Conservation (phyloP, 2,329 filamentous ascomycete genomes). For the Ascochyta lentis region DNA sequence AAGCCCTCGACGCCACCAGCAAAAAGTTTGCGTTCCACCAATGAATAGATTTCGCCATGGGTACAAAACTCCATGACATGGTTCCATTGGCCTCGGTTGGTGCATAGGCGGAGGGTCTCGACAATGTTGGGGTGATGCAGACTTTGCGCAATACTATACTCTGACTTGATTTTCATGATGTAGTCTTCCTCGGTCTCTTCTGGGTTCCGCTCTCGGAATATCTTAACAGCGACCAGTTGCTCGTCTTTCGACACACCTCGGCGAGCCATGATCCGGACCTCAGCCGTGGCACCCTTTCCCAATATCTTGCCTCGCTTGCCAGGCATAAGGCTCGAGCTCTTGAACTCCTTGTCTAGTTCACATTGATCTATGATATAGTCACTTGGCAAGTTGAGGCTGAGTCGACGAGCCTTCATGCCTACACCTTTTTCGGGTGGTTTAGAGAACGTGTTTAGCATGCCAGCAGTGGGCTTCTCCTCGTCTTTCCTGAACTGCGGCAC, state of each 20-base stretch:
- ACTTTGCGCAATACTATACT: slow-evolving; percentile 86
- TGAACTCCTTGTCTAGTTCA: slow-evolving; percentile 73
- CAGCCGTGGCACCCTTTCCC: slow-evolving; percentile 82
- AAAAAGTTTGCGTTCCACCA: slow-evolving; percentile 67
- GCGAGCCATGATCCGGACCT: slow-evolving; percentile 79
- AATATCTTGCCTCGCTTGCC: slow-evolving; percentile 76
- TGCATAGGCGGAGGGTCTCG: slow-evolving; percentile 76
- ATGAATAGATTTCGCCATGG: slow-evolving; percentile 77
- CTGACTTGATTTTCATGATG: slow-evolving; percentile 87
- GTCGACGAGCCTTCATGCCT: slow-evolving; percentile 77
- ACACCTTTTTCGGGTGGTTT: slow-evolving; percentile 69
- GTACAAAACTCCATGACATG: slow-evolving; percentile 94
- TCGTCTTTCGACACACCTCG: slow-evolving; percentile 66
- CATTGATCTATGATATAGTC: slow-evolving; percentile 75
- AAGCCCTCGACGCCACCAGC: slow-evolving; percentile 59
- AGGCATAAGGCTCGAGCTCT: slow-evolving; percentile 69
- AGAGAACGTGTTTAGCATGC: slow-evolving; percentile 46
- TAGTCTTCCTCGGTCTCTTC: slow-evolving; percentile 77
- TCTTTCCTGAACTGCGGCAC: slow-evolving; percentile 35
- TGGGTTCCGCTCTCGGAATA: slow-evolving; percentile 76
- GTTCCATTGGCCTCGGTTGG: slow-evolving; percentile 77
- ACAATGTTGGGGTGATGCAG: slow-evolving; percentile 88
- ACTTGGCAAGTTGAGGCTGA: slow-evolving; percentile 76
- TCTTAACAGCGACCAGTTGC: slow-evolving; percentile 84
- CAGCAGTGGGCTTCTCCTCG: slow-evolving; percentile 38